phyloP scores from a whole-genome alignment of 2,329 filamentous ascomycete genomes.

The Cladorrhinum sp. region DNA sequence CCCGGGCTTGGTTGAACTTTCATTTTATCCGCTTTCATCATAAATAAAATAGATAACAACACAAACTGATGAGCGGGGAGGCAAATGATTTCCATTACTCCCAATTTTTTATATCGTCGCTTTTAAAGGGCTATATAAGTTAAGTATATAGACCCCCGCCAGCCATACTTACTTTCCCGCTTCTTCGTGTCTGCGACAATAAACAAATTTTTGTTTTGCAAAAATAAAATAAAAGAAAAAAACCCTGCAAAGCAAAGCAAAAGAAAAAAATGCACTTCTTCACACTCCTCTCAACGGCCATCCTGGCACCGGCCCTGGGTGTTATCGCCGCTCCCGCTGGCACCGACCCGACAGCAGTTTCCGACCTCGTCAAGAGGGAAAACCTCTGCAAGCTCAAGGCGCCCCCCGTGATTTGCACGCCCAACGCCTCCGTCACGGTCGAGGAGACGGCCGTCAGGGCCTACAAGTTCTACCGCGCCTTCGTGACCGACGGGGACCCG shows the following conservation, averaged over 20 bases:
- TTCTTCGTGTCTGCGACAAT: neutral
- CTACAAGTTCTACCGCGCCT: conserved; percentile 41
- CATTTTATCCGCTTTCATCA: neutral
- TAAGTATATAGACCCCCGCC: too few species aligned
- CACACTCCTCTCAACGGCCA: neutral
- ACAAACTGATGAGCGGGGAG: too few species aligned
- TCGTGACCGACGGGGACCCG: conserved; percentile 40
- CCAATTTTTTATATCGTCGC: too few species aligned
- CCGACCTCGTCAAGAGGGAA: conserved; percentile 31
- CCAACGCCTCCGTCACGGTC: conserved; percentile 33
- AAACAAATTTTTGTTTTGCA: neutral
- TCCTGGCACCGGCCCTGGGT: conserved; percentile 1
- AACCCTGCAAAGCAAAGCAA: neutral
- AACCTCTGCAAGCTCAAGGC: conserved; percentile 37
- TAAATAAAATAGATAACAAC: too few species aligned
- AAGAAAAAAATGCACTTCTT: neutral
- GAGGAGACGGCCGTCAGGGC: conserved; percentile 38
- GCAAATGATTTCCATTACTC: too few species aligned
- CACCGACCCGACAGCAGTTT: neutral
- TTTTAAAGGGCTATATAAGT: too few species aligned
- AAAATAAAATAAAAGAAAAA: too few species aligned
- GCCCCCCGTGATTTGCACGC: conserved; percentile 37
- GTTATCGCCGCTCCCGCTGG: neutral
- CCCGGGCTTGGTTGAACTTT: neutral
- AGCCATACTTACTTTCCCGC: too few species aligned